Percentiles rank a stretch among this genome's conserved stretches.
Conservation (phyloP, 2,329 filamentous ascomycete genomes). For the Fonsecaea nubica region DNA sequence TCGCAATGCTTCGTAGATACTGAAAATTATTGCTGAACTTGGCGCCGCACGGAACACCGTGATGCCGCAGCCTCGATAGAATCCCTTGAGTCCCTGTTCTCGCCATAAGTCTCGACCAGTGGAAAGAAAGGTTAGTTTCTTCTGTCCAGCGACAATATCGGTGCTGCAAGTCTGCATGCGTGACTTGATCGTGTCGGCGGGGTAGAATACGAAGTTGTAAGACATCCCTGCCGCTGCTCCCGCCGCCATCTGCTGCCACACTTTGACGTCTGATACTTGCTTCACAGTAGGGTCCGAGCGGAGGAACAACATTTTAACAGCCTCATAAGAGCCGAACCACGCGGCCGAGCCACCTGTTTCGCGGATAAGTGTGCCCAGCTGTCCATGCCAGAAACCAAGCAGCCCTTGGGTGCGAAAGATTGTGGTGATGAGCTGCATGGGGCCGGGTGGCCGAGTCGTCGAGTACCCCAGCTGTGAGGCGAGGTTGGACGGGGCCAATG, state of each 20-base stretch:
- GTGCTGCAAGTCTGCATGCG: constrained; percentile 78
- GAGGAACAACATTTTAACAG: constrained; percentile 73
- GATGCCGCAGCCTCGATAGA: constrained; percentile 95
- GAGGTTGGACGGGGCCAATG: constrained; percentile 44
- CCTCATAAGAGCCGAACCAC: constrained; percentile 94
- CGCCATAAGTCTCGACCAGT: constrained; percentile 76
- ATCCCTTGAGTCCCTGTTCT: constrained; percentile 78
- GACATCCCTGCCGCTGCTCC: constrained; percentile 88
- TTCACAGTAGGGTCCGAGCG: constrained; percentile 54
- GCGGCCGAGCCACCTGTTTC: constrained; percentile 92
- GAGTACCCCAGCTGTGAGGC: constrained; percentile 47
- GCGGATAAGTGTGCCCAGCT: constrained; percentile 88
- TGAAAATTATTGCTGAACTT: constrained; percentile 98
- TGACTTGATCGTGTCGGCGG: constrained; percentile 95
- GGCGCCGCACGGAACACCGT: constrained; percentile 87
- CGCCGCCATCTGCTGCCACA: constrained; percentile 86
- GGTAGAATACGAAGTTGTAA: constrained; percentile 98
- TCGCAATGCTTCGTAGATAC: constrained; percentile 88
- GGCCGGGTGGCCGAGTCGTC: constrained; percentile 61
- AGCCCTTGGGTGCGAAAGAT: constrained; percentile 84
- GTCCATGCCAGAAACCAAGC: constrained; percentile 90
- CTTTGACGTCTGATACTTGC: constrained; percentile 59
- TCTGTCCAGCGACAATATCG: constrained; percentile 13
- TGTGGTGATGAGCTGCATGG: constrained; percentile 72
- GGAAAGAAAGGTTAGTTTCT: constrained; percentile 69